Base-by-base conservation (phyloP, 2,329 filamentous ascomycete species). In the Malbranchea zuffiana region DNA sequence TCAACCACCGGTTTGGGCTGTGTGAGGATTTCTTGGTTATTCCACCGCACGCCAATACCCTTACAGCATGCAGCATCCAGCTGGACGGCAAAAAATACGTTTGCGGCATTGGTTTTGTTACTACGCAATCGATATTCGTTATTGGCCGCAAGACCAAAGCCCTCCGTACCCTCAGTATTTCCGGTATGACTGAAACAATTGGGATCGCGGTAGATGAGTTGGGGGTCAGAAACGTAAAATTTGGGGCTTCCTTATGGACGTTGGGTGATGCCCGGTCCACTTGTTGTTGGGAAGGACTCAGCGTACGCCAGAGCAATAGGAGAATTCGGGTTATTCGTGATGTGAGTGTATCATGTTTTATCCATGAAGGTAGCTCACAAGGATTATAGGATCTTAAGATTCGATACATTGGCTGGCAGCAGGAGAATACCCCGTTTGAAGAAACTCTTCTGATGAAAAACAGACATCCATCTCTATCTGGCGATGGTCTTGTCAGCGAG, bases 401-500 rank as follows among this genome's bases (percentile, higher is more conserved):
- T 26, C 34, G 25, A 30, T 6, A 37, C 18, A 15, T 37, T 16
- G 17, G 16, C n/a, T 37, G 25, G 25, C 25, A 37, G 28, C 23
- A 29, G 11, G 25, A 37, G 34, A 20, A 15, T 12, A 12, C 34
- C 15, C 25, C 6, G 6, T 37, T 37, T 19, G 34, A 37, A 30
- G 34, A 37, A 37, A 37, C 25, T 6, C 6, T 37, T 29, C 18
- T 37, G 23, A 37, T 37, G 34, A 37, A 29, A 29, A 37, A 37
- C 15, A 29, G 23, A 15, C 34, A 37, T 37, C 25, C 34, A 29
- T 37, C 17, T 18, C 23, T 29, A 37, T 37, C 34, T 37, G 17
- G 23, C 18, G 8, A 29, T 37, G 34, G 25, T 8, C 18, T 29
- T 30, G 18, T 37, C 29, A 15, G 23, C 16, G 17, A 37, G 15